These are phyloP conservation scores for Talaromyces rugulosus DNA, from an alignment of 2,329 filamentous ascomycete genomes.

Conservation along the genomic window DNA sequence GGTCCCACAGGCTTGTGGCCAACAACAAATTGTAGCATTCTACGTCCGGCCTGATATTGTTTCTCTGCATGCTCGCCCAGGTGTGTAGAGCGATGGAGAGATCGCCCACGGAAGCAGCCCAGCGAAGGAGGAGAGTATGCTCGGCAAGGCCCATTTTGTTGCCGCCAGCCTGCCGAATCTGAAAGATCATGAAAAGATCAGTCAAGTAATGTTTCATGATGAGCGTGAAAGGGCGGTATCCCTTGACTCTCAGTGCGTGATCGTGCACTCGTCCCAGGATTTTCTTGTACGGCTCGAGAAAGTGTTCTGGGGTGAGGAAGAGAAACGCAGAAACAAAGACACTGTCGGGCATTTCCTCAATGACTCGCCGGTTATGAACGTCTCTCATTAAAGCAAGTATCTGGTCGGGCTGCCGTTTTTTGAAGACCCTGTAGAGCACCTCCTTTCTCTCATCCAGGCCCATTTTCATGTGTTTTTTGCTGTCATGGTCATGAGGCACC, in stretches of 20 bases:
- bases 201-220: conserved; percentile 27
- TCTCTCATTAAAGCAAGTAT: conserved; percentile 34
- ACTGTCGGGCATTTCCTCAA: conserved; percentile 46
- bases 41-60: conserved; percentile 40
- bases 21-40: conserved; percentile 55
- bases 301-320: conserved; percentile 56
- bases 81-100: conserved; percentile 38
- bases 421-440: background rate
- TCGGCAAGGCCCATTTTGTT: conserved; percentile 44
- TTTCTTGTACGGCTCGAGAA: conserved; percentile 44
- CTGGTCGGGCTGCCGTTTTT: conserved; percentile 33
- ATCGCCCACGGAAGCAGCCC: conserved; percentile 47
- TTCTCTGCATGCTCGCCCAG: conserved; percentile 44
- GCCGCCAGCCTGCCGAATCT: conserved; percentile 29
- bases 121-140: conserved; percentile 51
- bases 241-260: conserved; percentile 40
- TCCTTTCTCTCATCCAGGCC: background rate
- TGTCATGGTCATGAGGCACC: background rate
- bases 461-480: background rate
- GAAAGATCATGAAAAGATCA: conserved; percentile 36
- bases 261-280: conserved; percentile 50
- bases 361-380: conserved; percentile 24
- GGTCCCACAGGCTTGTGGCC: conserved; percentile 47
- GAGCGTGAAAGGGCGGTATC: conserved; percentile 31
- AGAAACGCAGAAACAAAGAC: conserved; percentile 62